A percentile compares a stretch with the other conserved stretches of the same genome.
Evolutionary conservation across 2,329 filamentous ascomycete genomes (phyloP).

Genomic region (Ceratocystis alfenasii): DNA sequence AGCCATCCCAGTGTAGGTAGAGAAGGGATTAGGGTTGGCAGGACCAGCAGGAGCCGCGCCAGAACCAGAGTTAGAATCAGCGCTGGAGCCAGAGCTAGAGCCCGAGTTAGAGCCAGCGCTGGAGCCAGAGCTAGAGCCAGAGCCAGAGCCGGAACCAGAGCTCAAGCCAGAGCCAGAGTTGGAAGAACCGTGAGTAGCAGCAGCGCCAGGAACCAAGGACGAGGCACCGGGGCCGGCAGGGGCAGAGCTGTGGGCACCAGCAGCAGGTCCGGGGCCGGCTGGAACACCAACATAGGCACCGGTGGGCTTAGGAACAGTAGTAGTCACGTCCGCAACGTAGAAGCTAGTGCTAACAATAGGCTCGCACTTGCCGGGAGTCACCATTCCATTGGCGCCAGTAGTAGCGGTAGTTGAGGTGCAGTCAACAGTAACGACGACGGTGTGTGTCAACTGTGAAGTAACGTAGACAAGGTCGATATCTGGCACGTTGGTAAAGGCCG

Average conservation of each 20-base stretch:
- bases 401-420: constrained; percentile 11
- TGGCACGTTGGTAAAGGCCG: not conserved
- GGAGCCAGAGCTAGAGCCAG: not conserved
- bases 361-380: not conserved
- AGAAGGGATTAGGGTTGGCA: not conserved
- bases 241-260: not conserved
- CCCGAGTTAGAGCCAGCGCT: not conserved
- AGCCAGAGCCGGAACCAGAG: not conserved
- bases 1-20: not conserved
- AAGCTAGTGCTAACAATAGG: not conserved
- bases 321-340: not conserved
- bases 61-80: not conserved
- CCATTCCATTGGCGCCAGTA: not conserved
- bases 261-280: not conserved
- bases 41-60: not conserved
- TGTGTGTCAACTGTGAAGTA: not conserved
- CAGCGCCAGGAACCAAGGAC: not conserved
- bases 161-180: not conserved
- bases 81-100: not conserved
- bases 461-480: not conserved
- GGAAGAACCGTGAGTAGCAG: not conserved
- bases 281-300: not conserved
- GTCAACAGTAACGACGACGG: constrained; percentile 11
- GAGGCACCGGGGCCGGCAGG: not conserved
- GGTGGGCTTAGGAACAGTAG: not conserved